Evolutionary conservation across 1,139 yeast genomes (phyloP), one percentile per base, ranked within the genome.

Genomic region (Kodamaea anthophila): DNA sequence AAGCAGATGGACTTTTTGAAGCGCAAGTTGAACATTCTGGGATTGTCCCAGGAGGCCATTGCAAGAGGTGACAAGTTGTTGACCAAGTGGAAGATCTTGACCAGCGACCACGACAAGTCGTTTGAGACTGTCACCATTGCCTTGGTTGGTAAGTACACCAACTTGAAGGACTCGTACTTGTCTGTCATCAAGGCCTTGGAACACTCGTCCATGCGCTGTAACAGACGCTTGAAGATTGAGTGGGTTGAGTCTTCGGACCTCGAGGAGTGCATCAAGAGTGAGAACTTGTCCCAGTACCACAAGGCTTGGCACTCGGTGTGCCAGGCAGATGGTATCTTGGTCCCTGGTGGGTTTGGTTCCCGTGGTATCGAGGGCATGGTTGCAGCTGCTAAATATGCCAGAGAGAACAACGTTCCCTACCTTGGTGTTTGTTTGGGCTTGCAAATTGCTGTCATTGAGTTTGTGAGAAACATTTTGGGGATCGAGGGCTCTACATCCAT

Each of bases 351-450:
- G 2, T 93, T 93, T 53, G 99, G 99, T 39, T 65, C 77, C 32
- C 81, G 98, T 60, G 99, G 99, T 60, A 86, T 87, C 39, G 97
- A 91, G 64, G 98, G 98, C 50, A 93, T 93, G 99, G 68, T 93
- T 55, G 68, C 87, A 20, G 98, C 97, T 39, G 95, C 97, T 33
- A 82, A 84, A 57, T 93, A 94, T 79, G 98, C 98, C 14, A 81
- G 99, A 64, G 95, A 84, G 58, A 87, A 87, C 63, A 72, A 81
- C 49, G 74, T 87, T 34, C 99, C 99, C 32, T 93, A 80, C 58
- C 71, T 93, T 53, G 99, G 99, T 52, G 94, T 93, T 40, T 93
- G 99, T 65, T 75, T 93, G 40, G 99, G 99, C 40, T 78, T 93
- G 65, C 99, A 93, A 66, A 76, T 93, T 51, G 98, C 97, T 10